phyloP scores from a whole-genome alignment of 345 rosid species.

The Carallia pectinifolia region DNA sequence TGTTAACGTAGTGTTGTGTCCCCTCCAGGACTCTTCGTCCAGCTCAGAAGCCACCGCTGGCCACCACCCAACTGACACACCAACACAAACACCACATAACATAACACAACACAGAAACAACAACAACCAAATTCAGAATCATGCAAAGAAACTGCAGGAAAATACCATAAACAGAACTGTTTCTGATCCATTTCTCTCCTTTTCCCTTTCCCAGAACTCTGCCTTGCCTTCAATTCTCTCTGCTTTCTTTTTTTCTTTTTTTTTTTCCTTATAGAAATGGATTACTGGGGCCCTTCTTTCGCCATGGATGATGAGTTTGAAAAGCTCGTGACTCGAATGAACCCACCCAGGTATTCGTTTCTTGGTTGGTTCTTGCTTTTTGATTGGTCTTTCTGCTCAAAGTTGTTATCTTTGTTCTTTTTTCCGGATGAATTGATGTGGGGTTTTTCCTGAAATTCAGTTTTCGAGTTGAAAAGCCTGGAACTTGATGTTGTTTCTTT shows the following conservation, averaged over 20 bases:
- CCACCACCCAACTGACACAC: conserved; percentile 22
- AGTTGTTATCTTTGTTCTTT: neutral
- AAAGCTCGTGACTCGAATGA: conserved; percentile 73
- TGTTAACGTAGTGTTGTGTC: too few species aligned
- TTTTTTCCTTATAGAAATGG: conserved; percentile 36
- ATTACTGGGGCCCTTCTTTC: conserved; percentile 56
- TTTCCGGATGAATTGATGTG: conserved; percentile 8
- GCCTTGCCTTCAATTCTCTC: conserved; percentile 15
- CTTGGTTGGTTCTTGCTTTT: neutral
- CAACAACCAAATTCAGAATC: conserved; percentile 15
- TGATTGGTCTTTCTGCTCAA: neutral
- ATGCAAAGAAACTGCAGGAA: conserved; percentile 6
- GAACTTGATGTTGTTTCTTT: conserved; percentile 13
- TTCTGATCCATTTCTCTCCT: too few species aligned
- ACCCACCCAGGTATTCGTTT: conserved; percentile 70
- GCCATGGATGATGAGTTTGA: conserved; percentile 60
- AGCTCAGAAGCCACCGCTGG: conserved; percentile 41
- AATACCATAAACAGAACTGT: conserved; percentile 33
- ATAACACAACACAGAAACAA: conserved; percentile 9
- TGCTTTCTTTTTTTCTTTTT: neutral
- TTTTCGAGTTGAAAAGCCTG: conserved; percentile 16
- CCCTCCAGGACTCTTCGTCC: conserved; percentile 41
- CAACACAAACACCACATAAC: neutral
- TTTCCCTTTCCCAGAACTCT: conserved; percentile 27
- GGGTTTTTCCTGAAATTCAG: conserved; percentile 19